phyloP scores from a whole-genome alignment of 306 rosid genomes.

The Acacia melanoxylon region DNA sequence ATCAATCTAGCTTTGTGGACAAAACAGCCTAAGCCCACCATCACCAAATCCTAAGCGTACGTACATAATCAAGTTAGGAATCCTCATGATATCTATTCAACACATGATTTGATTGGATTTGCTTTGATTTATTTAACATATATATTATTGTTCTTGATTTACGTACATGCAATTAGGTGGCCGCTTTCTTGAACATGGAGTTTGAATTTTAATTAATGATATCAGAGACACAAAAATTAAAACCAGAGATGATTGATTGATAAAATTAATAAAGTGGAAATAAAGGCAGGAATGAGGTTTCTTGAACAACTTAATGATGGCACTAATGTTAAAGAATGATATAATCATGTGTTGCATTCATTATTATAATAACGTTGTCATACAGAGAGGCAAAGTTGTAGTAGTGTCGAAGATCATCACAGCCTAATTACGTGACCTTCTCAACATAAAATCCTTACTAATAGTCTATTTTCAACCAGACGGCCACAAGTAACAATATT shows the following conservation, averaged over 20 bases:
- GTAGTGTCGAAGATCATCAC: neutral
- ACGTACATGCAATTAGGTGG: neutral
- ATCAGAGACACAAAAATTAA: neutral
- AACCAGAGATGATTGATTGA: neutral
- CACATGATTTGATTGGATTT: neutral
- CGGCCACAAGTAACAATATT: neutral
- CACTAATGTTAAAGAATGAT: neutral
- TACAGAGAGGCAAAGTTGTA: constrained; percentile 6
- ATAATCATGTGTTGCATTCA: neutral
- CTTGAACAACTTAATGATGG: constrained; percentile 11
- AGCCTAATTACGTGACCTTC: neutral
- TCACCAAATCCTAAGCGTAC: neutral
- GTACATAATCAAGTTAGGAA: neutral
- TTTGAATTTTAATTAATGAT: neutral
- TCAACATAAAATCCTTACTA: constrained; percentile 10
- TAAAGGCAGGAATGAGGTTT: neutral
- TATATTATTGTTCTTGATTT: neutral
- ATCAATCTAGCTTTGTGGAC: constrained; percentile 8
- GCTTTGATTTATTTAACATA: neutral
- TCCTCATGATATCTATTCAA: neutral
- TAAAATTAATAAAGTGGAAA: neutral
- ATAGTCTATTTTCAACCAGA: neutral
- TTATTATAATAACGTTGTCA: neutral
- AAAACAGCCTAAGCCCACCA: neutral
- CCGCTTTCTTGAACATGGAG: neutral